These are phyloP conservation scores for Blastomyces silverae DNA, from an alignment of 2,329 filamentous ascomycete species.

Conservation along the genomic window DNA sequence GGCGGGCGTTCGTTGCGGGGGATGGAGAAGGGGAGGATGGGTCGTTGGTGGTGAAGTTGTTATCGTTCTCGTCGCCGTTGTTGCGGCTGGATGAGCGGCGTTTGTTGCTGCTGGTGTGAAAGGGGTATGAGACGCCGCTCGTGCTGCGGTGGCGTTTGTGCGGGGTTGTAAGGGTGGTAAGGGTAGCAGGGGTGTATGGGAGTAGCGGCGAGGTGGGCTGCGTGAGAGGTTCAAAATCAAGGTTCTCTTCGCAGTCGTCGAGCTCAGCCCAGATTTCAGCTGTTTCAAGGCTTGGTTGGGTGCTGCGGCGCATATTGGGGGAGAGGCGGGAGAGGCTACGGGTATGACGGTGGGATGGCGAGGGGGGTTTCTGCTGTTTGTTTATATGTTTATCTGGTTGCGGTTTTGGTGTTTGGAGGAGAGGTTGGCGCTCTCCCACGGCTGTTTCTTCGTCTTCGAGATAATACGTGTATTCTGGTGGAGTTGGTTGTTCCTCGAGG, in stretches of 20 bases:
- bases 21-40: conserved; percentile 7
- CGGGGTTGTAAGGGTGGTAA: not conserved
- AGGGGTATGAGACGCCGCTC: conserved; percentile 7
- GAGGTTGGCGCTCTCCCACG: conserved; percentile 36
- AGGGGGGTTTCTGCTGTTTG: conserved; percentile 18
- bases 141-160: conserved; percentile 16
- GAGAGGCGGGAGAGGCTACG: conserved; percentile 31
- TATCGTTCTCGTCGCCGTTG: not conserved
- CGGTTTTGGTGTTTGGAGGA: conserved; percentile 29
- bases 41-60: not conserved
- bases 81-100: not conserved
- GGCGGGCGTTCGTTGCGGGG: not conserved
- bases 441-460: conserved; percentile 37
- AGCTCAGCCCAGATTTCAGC: conserved; percentile 85
- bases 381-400: conserved; percentile 17
- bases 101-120: conserved; percentile 7
- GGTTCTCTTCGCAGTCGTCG: conserved; percentile 58
- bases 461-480: conserved; percentile 24
- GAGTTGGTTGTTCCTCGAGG: conserved; percentile 50
- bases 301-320: conserved; percentile 41
- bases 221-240: conserved; percentile 13
- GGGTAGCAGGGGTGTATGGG: conserved; percentile 1
- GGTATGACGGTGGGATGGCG: conserved; percentile 29
- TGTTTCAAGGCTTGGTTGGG: conserved; percentile 55
- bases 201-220: conserved; percentile 12